A percentile compares a stretch with the other conserved stretches of the same genome.
Evolutionary conservation across 2,329 filamentous ascomycete genomes (phyloP).

Genomic region (Calonectria pseudoreteaudii): DNA sequence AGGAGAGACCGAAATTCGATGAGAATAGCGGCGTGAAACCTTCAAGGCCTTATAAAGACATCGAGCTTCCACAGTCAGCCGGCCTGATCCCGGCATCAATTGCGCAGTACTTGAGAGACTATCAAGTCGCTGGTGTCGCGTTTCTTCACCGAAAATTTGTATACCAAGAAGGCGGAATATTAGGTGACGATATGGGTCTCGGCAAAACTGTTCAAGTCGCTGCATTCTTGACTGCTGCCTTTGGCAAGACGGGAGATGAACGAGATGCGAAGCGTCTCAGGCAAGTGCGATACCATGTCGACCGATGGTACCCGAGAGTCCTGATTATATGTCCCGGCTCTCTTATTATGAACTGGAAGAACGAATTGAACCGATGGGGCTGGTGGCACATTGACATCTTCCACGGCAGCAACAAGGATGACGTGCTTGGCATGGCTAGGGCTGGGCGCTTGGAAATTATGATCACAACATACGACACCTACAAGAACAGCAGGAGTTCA

Average conservation of each 20-base stretch:
- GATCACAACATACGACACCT: slow-evolving; percentile 94
- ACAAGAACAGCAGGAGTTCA: slow-evolving; percentile 77
- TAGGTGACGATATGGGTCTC: slow-evolving; percentile 97
- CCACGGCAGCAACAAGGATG: slow-evolving; percentile 77
- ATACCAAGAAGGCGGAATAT: slow-evolving; percentile 88
- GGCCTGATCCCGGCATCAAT: slow-evolving; percentile 89
- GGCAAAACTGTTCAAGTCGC: slow-evolving; percentile 98
- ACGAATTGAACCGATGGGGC: slow-evolving; percentile 89
- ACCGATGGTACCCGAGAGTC: slow-evolving; percentile 80
- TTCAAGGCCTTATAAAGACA: slow-evolving; percentile 78
- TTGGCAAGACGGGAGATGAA: slow-evolving; percentile 93
- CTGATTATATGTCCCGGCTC: slow-evolving; percentile 91
- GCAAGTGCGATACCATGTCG: slow-evolving; percentile 75
- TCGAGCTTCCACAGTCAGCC: slow-evolving; percentile 78
- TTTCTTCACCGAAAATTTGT: slow-evolving; percentile 93
- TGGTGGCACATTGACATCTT: slow-evolving; percentile 93
- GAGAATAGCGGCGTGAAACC: slow-evolving; percentile 67
- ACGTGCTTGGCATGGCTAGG: slow-evolving; percentile 77
- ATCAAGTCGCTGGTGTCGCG: slow-evolving; percentile 86
- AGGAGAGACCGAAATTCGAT: slow-evolving; percentile 78
- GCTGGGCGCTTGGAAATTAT: slow-evolving; percentile 87
- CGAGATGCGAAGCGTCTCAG: slow-evolving; percentile 88
- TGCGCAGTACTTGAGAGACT: slow-evolving; percentile 91
- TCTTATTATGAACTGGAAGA: slow-evolving; percentile 90
- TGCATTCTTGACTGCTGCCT: slow-evolving; percentile 89